phyloP scores from a whole-genome alignment of 352 stramenopile species.

The Pythium myriotylum region DNA sequence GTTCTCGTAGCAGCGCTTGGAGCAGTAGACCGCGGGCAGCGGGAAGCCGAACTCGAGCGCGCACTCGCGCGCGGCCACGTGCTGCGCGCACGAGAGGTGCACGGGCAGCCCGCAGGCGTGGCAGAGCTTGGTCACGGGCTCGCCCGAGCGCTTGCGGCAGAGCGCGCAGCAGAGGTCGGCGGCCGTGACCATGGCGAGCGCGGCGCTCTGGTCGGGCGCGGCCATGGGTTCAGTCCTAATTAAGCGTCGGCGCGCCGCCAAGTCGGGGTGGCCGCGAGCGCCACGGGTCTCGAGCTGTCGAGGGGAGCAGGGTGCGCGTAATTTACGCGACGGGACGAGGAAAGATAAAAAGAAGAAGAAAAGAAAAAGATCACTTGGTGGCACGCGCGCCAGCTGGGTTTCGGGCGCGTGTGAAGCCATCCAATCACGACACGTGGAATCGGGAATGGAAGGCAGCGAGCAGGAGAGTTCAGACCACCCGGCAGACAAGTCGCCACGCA shows the following conservation, averaged over 20 bases:
- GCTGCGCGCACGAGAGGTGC: conserved; percentile 40
- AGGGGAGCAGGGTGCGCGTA: background rate
- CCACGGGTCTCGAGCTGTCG: background rate
- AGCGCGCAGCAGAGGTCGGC: conserved; percentile 30
- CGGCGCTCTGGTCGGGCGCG: conserved; percentile 12
- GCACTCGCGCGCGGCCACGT: conserved; percentile 41
- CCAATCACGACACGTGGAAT: background rate
- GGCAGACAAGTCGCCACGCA: conserved; percentile 15
- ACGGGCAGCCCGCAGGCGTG: conserved; percentile 37
- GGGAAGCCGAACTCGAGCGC: conserved; percentile 40
- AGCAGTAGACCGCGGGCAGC: conserved; percentile 36
- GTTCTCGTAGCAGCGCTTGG: conserved; percentile 42
- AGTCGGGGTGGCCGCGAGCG: conserved; percentile 13
- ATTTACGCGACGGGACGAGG: conserved; percentile 10
- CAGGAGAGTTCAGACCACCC: conserved; percentile 20
- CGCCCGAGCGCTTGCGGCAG: conserved; percentile 41
- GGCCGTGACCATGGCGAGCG: conserved; percentile 15
- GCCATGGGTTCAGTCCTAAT: conserved; percentile 26
- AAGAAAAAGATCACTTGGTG: conserved; percentile 1
- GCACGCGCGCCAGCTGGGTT: background rate
- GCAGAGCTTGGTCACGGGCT: conserved; percentile 41
- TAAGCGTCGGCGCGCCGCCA: conserved; percentile 10
- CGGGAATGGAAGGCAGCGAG: background rate
- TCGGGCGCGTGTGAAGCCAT: background rate
- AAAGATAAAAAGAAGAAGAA: background rate